Evolutionary conservation across 208 protist species (phyloP).

Genomic region (Strigomonas culicis): DNA sequence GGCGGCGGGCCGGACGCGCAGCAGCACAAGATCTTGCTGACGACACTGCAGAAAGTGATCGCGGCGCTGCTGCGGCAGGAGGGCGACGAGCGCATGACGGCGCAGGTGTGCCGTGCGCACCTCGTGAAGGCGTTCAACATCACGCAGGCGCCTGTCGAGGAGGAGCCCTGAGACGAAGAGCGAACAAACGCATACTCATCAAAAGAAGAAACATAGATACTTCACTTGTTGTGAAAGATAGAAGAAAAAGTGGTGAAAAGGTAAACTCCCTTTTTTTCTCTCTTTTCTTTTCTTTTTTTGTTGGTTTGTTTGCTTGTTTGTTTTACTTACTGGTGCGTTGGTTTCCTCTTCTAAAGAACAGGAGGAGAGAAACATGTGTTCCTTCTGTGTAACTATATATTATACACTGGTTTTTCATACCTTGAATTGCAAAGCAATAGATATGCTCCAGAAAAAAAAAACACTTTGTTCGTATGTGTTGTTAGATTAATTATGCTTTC

Average conservation of each 20-base stretch:
- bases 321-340: too few species aligned
- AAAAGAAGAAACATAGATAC: conserved; percentile 8
- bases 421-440: too few species aligned
- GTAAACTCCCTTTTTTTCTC: conserved; percentile 3
- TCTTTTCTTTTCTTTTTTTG: conserved; percentile 6
- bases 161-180: background rate
- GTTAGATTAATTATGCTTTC: too few species aligned
- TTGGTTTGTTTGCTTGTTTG: too few species aligned
- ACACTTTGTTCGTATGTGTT: too few species aligned
- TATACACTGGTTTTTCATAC: too few species aligned
- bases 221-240: conserved; percentile 1
- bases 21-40: conserved; percentile 12
- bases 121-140: conserved; percentile 41
- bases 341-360: too few species aligned
- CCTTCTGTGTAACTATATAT: too few species aligned
- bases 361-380: too few species aligned
- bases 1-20: background rate
- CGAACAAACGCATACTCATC: background rate
- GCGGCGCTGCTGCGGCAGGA: conserved; percentile 38
- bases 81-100: conserved; percentile 52
- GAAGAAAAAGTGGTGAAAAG: background rate
- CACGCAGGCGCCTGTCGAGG: conserved; percentile 16
- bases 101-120: conserved; percentile 44
- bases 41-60: conserved; percentile 49
- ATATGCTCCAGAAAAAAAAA: too few species aligned